These are phyloP conservation scores for Chloranthus sessilifolius DNA, from an alignment of 164 flowering plant genomes.

Conservation along the genomic window DNA sequence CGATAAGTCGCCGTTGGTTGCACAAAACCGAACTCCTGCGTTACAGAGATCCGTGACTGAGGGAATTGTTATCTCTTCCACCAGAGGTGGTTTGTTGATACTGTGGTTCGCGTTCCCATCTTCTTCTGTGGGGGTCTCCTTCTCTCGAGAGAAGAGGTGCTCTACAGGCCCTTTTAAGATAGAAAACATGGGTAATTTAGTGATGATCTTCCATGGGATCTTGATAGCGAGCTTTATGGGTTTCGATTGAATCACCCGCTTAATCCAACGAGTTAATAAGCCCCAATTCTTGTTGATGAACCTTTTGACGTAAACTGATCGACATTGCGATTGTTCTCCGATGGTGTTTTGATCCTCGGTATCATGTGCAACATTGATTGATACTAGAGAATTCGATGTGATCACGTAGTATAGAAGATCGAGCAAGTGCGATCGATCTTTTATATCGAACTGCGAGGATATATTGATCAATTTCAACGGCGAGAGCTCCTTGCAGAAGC, in stretches of 20 bases:
- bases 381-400: constrained; percentile 14
- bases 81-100: constrained; percentile 15
- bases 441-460: neutral
- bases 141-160: too few species aligned
- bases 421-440: constrained; percentile 11
- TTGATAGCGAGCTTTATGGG: constrained; percentile 11
- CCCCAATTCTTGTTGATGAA: constrained; percentile 8
- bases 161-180: constrained; percentile 12
- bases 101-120: neutral
- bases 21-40: constrained; percentile 23
- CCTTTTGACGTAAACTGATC: too few species aligned
- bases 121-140: neutral
- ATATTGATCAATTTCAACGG: constrained; percentile 7
- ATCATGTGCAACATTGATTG: too few species aligned
- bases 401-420: constrained; percentile 16
- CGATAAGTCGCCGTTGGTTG: constrained; percentile 21
- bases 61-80: constrained; percentile 40
- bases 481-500: constrained; percentile 5
- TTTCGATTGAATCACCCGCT: constrained; percentile 2
- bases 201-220: constrained; percentile 17
- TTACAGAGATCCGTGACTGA: constrained; percentile 29
- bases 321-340: too few species aligned
- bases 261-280: neutral
- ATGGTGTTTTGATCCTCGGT: too few species aligned
- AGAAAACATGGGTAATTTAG: constrained; percentile 8